Evolutionary conservation across 768 basidiomycete species (phyloP).

Genomic region (Leccinum boreale): DNA sequence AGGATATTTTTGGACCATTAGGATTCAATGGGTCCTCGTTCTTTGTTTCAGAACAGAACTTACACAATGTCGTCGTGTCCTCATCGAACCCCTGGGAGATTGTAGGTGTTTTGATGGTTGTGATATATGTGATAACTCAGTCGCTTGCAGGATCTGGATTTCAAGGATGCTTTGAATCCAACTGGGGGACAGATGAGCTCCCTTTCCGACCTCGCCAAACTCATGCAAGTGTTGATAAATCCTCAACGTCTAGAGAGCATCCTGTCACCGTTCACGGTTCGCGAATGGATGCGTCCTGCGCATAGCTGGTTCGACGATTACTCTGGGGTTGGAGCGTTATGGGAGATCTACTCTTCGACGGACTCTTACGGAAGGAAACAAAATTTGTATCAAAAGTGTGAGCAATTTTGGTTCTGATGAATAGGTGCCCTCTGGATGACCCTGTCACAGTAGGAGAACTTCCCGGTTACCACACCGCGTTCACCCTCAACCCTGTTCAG

Average conservation of each 20-base stretch:
- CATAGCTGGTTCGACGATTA: constrained; percentile 37
- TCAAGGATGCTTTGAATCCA: constrained; percentile 40
- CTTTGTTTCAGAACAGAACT: constrained; percentile 34
- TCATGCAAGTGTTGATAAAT: constrained; percentile 46
- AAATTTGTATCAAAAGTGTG: constrained; percentile 27
- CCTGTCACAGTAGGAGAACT: constrained; percentile 36
- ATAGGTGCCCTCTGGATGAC: not conserved
- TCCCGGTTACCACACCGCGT: constrained; percentile 38
- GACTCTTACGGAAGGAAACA: constrained; percentile 31
- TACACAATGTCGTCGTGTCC: constrained; percentile 39
- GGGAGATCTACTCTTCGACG: constrained; percentile 38
- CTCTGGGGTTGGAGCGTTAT: constrained; percentile 40
- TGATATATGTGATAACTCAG: not conserved
- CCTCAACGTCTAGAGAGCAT: constrained; percentile 35
- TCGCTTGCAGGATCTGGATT: constrained; percentile 35
- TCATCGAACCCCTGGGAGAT: constrained; percentile 34
- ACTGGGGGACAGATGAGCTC: constrained; percentile 52
- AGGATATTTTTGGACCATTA: constrained; percentile 50
- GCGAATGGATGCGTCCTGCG: constrained; percentile 42
- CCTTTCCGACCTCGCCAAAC: constrained; percentile 40
- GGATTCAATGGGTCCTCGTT: constrained; percentile 43
- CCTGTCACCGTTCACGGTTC: constrained; percentile 32
- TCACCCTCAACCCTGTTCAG: constrained; percentile 37
- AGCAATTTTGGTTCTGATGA: not conserved
- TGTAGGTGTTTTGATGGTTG: constrained; percentile 20